A percentile compares a stretch with the other conserved stretches of the same genome.
Conservation (phyloP, 1,284 basidiomycete genomes). For the Somion occarium region DNA sequence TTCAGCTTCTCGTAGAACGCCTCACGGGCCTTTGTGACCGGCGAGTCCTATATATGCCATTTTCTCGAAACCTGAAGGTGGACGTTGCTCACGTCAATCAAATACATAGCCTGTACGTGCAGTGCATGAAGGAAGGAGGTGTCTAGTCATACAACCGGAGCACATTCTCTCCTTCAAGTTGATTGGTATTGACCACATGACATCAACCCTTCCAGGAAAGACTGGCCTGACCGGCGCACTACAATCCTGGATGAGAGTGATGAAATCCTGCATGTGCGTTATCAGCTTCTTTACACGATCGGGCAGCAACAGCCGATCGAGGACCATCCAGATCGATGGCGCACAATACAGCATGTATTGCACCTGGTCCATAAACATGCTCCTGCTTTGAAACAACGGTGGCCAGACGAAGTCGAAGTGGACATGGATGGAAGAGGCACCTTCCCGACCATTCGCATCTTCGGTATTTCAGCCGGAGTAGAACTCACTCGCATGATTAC, state of each 20-base stretch:
- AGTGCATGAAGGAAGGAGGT: conserved; percentile 36
- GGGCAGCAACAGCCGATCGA: conserved; percentile 37
- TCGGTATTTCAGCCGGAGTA: background rate
- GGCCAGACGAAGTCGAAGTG: background rate
- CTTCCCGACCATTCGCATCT: background rate
- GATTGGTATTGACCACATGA: conserved; percentile 33
- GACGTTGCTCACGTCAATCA: background rate
- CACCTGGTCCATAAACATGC: conserved; percentile 52
- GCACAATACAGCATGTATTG: conserved; percentile 34
- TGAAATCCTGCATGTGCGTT: conserved; percentile 43
- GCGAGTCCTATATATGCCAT: conserved; percentile 44
- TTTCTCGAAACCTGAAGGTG: conserved; percentile 32
- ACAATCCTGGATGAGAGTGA: conserved; percentile 51
- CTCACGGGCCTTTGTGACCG: conserved; percentile 40
- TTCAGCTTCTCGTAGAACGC: conserved; percentile 39
- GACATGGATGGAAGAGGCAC: background rate
- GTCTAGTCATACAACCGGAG: conserved; percentile 47
- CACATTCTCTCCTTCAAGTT: conserved; percentile 48
- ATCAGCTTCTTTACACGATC: conserved; percentile 46
- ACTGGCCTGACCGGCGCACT: conserved; percentile 24
- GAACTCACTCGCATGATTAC: background rate
- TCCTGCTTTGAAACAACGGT: background rate
- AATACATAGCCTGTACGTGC: conserved; percentile 25
- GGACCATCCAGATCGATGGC: conserved; percentile 44
- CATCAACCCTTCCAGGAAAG: conserved; percentile 32